Percentiles rank a stretch among this genome's conserved stretches.
Conservation (phyloP, 2,329 filamentous ascomycete genomes). For the Cytospora schulzeri region DNA sequence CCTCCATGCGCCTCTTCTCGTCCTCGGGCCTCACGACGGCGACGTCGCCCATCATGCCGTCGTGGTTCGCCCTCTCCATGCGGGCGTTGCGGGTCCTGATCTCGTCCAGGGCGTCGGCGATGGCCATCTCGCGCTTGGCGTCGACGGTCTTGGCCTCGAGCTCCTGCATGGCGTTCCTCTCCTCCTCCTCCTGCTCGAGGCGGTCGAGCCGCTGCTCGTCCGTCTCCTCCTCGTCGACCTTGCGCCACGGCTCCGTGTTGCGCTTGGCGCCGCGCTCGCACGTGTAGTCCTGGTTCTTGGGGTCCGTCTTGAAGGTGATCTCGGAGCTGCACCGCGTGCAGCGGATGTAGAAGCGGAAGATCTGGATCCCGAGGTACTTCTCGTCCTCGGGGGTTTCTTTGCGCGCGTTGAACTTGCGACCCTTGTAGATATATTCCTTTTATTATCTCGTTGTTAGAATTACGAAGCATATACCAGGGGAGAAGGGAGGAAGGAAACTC, state of each 20-base stretch:
- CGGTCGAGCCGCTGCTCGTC: slow-evolving; percentile 86
- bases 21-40: slow-evolving; percentile 58
- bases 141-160: slow-evolving; percentile 92
- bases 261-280: slow-evolving; percentile 80
- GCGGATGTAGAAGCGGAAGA: slow-evolving; percentile 87
- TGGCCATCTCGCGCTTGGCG: slow-evolving; percentile 92
- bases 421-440: slow-evolving; percentile 80
- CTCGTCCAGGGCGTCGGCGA: slow-evolving; percentile 93
- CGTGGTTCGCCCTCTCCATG: slow-evolving; percentile 73
- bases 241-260: slow-evolving; percentile 90
- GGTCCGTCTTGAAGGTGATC: slow-evolving; percentile 93
- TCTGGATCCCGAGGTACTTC: slow-evolving; percentile 84
- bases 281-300: slow-evolving; percentile 84
- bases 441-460: too few species aligned
- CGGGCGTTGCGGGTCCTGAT: slow-evolving; percentile 90
- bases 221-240: slow-evolving; percentile 69
- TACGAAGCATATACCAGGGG: too few species aligned
- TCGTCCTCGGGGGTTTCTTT: slow-evolving; percentile 90
- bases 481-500: too few species aligned
- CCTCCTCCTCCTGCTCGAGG: slow-evolving; percentile 70
- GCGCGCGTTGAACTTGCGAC: slow-evolving; percentile 91
- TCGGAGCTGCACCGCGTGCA: slow-evolving; percentile 85
- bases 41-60: slow-evolving; percentile 60
- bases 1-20: slow-evolving; percentile 52
- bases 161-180: slow-evolving; percentile 92